Percentiles rank a stretch among this genome's conserved stretches.
Conservation (phyloP, 1,139 yeast genomes). For the Suhomyces yuchorum region DNA sequence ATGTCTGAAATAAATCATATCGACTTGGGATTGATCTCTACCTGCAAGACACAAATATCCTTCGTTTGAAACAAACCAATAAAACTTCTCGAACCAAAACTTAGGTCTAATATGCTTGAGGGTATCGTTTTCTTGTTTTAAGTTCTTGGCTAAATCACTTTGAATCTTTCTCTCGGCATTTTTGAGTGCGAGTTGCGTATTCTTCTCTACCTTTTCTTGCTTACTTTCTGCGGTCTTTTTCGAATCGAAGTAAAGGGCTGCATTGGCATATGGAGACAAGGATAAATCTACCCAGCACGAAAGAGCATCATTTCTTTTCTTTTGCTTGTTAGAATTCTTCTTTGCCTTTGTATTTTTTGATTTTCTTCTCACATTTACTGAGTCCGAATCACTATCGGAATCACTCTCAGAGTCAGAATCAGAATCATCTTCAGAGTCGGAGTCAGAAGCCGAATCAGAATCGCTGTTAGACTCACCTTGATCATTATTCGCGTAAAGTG, state of each 20-base stretch:
- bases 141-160: constrained; percentile 66
- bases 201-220: constrained; percentile 78
- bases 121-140: constrained; percentile 65
- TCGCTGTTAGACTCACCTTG: constrained; percentile 19
- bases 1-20: constrained; percentile 76
- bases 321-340: constrained; percentile 9
- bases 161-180: constrained; percentile 82
- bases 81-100: constrained; percentile 91
- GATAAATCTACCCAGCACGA: constrained; percentile 68
- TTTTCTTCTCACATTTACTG: constrained; percentile 16
- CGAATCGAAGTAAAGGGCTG: constrained; percentile 79
- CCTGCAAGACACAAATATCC: constrained; percentile 89
- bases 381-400: constrained; percentile 32
- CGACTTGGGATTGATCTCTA: constrained; percentile 81
- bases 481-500: constrained; percentile 27
- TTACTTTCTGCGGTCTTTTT: constrained; percentile 78
- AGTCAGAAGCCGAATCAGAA: constrained; percentile 29
- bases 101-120: constrained; percentile 70
- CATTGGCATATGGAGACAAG: constrained; percentile 85
- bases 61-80: constrained; percentile 89
- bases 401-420: constrained; percentile 36
- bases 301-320: constrained; percentile 27
- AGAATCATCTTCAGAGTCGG: constrained; percentile 30
- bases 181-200: constrained; percentile 75
- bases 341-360: constrained; percentile 12